These are phyloP conservation scores for Capsaspora owczarzaki DNA, from an alignment of 78 protist genomes.

Conservation along the genomic window DNA sequence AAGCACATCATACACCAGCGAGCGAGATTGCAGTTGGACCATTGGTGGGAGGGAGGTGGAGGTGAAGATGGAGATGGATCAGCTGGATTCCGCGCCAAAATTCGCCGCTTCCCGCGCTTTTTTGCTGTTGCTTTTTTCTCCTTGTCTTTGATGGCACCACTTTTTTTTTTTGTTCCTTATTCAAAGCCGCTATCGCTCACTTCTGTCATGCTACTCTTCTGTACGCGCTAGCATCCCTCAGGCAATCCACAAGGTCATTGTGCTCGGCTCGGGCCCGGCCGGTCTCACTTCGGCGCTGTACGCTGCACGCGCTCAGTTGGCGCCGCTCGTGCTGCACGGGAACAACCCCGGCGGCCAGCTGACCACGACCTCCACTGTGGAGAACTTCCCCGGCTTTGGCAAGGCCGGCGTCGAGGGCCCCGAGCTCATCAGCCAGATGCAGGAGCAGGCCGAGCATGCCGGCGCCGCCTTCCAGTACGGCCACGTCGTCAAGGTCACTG, in stretches of 20 bases:
- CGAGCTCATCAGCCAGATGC: conserved; percentile 49
- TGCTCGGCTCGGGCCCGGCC: conserved; percentile 84
- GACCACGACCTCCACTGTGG: conserved; percentile 74
- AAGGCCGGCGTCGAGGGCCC: conserved; percentile 49
- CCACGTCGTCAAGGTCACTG: not conserved
- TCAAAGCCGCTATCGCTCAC: no score
- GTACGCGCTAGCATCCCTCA: no score
- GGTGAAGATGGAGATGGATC: no score
- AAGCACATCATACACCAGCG: no score
- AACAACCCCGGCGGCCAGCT: conserved; percentile 74
- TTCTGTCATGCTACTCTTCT: no score
- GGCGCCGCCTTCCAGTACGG: conserved; percentile 32
- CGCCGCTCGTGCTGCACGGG: conserved; percentile 55
- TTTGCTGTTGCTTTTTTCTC: no score
- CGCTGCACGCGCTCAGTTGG: conserved; percentile 55
- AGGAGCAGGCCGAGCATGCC: conserved; percentile 40
- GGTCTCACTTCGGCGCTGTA: conserved; percentile 83
- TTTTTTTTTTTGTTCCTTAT: no score
- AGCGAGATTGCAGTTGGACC: no score
- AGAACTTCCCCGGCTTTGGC: conserved; percentile 81
- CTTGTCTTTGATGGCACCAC: no score
- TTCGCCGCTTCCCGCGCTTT: no score
- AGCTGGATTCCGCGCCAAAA: no score
- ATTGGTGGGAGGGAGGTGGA: no score
- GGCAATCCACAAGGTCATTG: conserved; percentile 55